These are phyloP conservation scores for Bretschneidera sinensis DNA, from an alignment of 345 rosid genomes.

Conservation along the genomic window DNA sequence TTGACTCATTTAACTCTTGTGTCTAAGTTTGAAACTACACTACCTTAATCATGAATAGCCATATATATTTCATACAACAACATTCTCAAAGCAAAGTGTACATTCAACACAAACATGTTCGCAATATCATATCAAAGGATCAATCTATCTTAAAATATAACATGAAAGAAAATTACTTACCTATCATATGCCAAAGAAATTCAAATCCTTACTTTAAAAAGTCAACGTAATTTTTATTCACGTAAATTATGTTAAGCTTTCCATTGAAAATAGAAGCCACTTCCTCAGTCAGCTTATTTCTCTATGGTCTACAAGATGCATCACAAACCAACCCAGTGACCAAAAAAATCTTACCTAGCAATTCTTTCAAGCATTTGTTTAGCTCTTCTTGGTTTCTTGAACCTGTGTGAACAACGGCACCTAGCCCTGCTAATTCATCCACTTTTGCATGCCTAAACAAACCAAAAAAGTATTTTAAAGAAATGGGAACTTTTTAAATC, in stretches of 20 bases:
- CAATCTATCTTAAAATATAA: no score
- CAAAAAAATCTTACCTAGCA: slow-evolving; percentile 45
- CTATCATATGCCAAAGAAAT: no score
- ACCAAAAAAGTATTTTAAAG: neutral
- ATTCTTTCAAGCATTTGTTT: slow-evolving; percentile 44
- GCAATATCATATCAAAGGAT: no score
- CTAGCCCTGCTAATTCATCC: slow-evolving; percentile 68
- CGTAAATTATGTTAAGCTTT: slow-evolving; percentile 63
- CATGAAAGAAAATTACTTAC: no score
- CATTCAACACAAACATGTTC: no score
- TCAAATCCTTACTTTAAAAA: no score
- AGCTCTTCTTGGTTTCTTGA: slow-evolving; percentile 71
- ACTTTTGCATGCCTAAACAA: slow-evolving; percentile 53
- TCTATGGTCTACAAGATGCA: slow-evolving; percentile 41
- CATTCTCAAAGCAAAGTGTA: no score
- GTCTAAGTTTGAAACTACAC: no score
- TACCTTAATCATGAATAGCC: no score
- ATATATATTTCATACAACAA: no score
- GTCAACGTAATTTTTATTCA: no score
- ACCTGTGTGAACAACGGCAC: slow-evolving; percentile 71
- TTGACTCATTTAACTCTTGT: no score
- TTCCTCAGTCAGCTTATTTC: slow-evolving; percentile 49
- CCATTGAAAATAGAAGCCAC: slow-evolving; percentile 46
- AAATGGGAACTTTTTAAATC: neutral
- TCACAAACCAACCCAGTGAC: slow-evolving; percentile 83